These are phyloP conservation scores for Yamadazyma membranifaciens DNA, from an alignment of 1,139 yeast species.

Conservation along the genomic window DNA sequence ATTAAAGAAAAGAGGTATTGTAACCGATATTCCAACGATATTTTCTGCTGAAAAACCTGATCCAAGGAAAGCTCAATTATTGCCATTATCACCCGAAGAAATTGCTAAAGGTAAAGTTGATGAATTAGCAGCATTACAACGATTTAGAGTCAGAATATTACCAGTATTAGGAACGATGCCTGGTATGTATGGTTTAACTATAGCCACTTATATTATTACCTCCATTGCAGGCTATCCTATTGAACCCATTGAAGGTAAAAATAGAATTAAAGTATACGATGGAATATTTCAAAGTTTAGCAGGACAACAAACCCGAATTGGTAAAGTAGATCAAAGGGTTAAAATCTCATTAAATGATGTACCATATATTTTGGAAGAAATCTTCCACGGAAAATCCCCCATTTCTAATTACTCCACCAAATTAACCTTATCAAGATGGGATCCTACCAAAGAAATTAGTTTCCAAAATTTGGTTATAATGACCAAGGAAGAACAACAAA, in stretches of 20 bases:
- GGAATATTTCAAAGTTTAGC: slow-evolving; percentile 78
- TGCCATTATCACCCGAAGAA: slow-evolving; percentile 82
- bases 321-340: slow-evolving; percentile 64
- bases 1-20: slow-evolving; percentile 74
- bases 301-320: slow-evolving; percentile 81
- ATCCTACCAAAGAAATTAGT: slow-evolving; percentile 54
- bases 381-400: slow-evolving; percentile 88
- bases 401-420: slow-evolving; percentile 82
- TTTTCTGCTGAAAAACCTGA: slow-evolving; percentile 96
- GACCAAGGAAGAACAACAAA: slow-evolving; percentile 83
- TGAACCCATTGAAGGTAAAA: slow-evolving; percentile 90
- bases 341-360: slow-evolving; percentile 74
- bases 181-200: slow-evolving; percentile 87
- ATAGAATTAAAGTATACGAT: slow-evolving; percentile 80
- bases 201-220: slow-evolving; percentile 82
- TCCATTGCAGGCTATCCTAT: slow-evolving; percentile 81
- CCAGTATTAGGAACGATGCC: slow-evolving; percentile 98
- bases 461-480: slow-evolving; percentile 77
- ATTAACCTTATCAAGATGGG: slow-evolving; percentile 82
- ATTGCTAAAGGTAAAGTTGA: slow-evolving; percentile 79
- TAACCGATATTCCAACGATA: slow-evolving; percentile 77
- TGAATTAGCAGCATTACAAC: slow-evolving; percentile 80
- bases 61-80: slow-evolving; percentile 81
- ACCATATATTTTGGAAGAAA: slow-evolving; percentile 85
- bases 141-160: slow-evolving; percentile 87